Base-by-base conservation (phyloP, 352 stramenopile species). In the Globisporangium iwayamae region DNA sequence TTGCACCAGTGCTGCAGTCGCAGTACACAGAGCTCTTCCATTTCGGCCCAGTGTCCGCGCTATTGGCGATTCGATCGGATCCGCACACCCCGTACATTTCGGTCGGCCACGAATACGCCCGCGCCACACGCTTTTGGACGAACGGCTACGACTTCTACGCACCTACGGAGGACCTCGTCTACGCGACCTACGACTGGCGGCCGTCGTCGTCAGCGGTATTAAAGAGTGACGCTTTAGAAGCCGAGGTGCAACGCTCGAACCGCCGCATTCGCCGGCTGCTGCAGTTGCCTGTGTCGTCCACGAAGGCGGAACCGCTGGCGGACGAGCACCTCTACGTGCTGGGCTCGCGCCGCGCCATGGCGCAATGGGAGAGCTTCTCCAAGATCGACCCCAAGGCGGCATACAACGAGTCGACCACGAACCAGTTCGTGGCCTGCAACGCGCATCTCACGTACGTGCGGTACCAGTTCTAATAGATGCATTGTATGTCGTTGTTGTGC, bases 1-100 rank as follows among this genome's bases (percentile, higher is more conserved):
- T 76, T 38, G 69, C 73, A 3, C 87, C 87, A 7, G 75, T 90
- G 22, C 54, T 96, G 28, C 84, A 91, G 60, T 67, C 83, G 16
- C 85, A 94, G 34, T 96, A 94, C 70, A 89, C 82, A 5, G 87
- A 96, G 68, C 58, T 81, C 14, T 94, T 94, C 57, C 86, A 94
- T 57, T 96, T 96, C 36, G 87, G 83, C 1, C 76, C 71, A 4
- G 74, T 81, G 18, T 71, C 58, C 7, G 76, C 84, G 4, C 71
- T 96, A 11, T 63, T 87, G 22, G 71, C 71, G 25, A 79, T 94
- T 53, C 87, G 83, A 9, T 94, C 87, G 1, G 87, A 96, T 56
- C 83, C 87, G 4, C 70, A 93, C 62, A 81, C 87, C 2, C 60
- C 79, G n/a, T 55, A 83, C 30, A 58, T 90, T 22, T 76, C 68